Evolutionary conservation across 257 asterid species (phyloP).

Genomic region (Jacaranda copaia): DNA sequence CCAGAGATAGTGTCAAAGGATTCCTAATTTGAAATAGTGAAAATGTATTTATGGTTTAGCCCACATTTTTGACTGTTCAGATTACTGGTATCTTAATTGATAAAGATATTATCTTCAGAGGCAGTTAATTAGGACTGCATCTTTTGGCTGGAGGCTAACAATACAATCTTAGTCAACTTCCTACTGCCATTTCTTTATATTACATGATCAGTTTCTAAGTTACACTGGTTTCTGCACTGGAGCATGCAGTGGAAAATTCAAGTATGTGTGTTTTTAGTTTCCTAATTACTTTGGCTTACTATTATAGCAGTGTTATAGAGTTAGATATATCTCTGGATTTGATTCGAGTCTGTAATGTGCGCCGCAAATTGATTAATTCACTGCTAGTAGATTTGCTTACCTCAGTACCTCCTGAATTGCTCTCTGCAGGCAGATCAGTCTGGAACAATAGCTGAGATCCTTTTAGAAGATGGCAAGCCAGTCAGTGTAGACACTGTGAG

Average conservation of each 20-base stretch:
- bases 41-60: background rate
- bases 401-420: constrained; percentile 9
- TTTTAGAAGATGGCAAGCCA: constrained; percentile 83
- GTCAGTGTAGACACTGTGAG: constrained; percentile 82
- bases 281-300: background rate
- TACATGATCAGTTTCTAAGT: too few species aligned
- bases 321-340: background rate
- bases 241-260: background rate
- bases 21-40: background rate
- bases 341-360: background rate
- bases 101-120: background rate
- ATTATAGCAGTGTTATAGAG: background rate
- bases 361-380: too few species aligned
- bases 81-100: background rate
- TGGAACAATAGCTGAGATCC: constrained; percentile 73
- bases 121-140: background rate
- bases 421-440: constrained; percentile 71
- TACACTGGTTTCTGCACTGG: background rate
- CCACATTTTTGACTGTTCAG: background rate
- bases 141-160: background rate
- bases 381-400: constrained; percentile 4
- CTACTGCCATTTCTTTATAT: background rate
- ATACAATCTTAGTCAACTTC: background rate
- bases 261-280: background rate
- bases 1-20: background rate